A percentile compares a stretch with the other conserved stretches of the same genome.
phyloP scores from a whole-genome alignment of 345 rosid genomes.

The Acer saccharum region DNA sequence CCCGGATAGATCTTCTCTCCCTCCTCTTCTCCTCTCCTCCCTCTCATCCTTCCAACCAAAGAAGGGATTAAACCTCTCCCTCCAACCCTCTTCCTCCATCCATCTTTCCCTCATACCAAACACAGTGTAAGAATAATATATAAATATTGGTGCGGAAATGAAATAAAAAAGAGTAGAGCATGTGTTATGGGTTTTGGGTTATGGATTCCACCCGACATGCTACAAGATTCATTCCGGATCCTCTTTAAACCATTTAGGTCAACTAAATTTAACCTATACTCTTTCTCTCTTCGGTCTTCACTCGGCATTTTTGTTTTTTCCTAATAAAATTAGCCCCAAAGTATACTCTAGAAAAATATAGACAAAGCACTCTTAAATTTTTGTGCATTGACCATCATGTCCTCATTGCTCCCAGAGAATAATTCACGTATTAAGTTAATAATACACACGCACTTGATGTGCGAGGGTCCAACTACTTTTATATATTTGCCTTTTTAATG shows the following conservation, averaged over 20 bases:
- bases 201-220: conserved; percentile 24
- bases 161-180: not conserved
- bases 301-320: not conserved
- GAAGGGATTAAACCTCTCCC: no score
- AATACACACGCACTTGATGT: not conserved
- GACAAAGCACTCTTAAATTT: not conserved
- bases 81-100: no score
- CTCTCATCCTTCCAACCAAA: no score
- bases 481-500: not conserved
- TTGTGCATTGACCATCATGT: not conserved
- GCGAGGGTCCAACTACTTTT: conserved; percentile 10
- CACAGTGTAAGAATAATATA: no score
- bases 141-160: not conserved
- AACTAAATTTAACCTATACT: conserved; percentile 26
- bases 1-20: no score
- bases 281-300: not conserved
- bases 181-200: conserved; percentile 9
- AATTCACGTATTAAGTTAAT: no score
- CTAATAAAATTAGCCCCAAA: not conserved
- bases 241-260: conserved; percentile 5
- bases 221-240: conserved; percentile 24
- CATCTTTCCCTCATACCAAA: no score
- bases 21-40: no score
- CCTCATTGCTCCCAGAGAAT: no score
- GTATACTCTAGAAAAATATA: not conserved